These are phyloP conservation scores for Clitopilus passeckerianus DNA, from an alignment of 768 basidiomycete genomes.

Conservation along the genomic window DNA sequence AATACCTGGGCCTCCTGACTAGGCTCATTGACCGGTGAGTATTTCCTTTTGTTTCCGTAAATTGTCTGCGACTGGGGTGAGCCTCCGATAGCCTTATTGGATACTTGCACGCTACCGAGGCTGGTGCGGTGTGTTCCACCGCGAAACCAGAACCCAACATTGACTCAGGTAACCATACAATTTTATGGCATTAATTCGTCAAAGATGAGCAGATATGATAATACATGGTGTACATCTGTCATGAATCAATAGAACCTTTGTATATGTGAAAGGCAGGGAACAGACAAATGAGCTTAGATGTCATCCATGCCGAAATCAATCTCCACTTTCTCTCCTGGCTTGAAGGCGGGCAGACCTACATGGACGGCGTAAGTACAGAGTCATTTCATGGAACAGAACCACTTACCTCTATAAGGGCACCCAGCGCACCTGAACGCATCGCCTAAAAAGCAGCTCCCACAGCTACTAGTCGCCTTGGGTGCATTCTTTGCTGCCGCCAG, in stretches of 20 bases:
- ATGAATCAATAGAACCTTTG: background rate
- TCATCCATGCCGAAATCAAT: constrained; percentile 89
- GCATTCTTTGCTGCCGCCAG: constrained; percentile 62
- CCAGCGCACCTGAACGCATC: constrained; percentile 97
- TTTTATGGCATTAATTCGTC: too few species aligned
- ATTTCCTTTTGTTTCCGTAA: too few species aligned
- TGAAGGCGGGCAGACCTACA: constrained; percentile 94
- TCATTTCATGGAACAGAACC: background rate
- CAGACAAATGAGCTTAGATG: constrained; percentile 39
- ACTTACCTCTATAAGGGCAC: constrained; percentile 93
- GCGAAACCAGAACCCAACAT: too few species aligned
- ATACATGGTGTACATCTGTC: background rate
- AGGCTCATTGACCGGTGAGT: too few species aligned
- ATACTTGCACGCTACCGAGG: too few species aligned
- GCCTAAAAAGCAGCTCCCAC: constrained; percentile 95
- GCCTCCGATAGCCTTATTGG: too few species aligned
- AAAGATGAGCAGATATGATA: background rate
- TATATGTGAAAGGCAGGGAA: background rate
- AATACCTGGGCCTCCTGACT: too few species aligned
- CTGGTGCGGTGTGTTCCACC: too few species aligned
- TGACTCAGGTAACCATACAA: too few species aligned
- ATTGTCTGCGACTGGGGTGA: too few species aligned
- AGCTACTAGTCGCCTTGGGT: constrained; percentile 90
- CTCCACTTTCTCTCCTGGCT: constrained; percentile 97
- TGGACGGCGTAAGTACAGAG: constrained; percentile 4